Conservation (phyloP, 129 eudicot genomes). For the Daucus carota region DH1_v3.0 NC_030385.2:44903001-44903500, state of each 20-base stretch:
- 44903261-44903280: not conserved
- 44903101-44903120: constrained; percentile 49
- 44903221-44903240: not conserved
- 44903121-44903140: constrained; percentile 37
- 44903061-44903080: constrained; percentile 28
- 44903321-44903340: not conserved
- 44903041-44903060: constrained; percentile 25
- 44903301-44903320: not conserved
- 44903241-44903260: not conserved
- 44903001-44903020: constrained; percentile 53
- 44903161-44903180: constrained; percentile 37
- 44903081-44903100: constrained; percentile 40
- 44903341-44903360: not conserved
- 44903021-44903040: constrained; percentile 35
- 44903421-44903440: no score
- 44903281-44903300: not conserved
- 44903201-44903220: not conserved
- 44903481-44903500: no score
- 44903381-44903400: no score
- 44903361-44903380: not conserved
- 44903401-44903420: no score
- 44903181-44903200: not conserved
- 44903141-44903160: constrained; percentile 26
- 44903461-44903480: no score
- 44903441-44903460: no score